Conservation (phyloP, 2,329 filamentous ascomycete genomes). For the Alternaria rosae region DNA sequence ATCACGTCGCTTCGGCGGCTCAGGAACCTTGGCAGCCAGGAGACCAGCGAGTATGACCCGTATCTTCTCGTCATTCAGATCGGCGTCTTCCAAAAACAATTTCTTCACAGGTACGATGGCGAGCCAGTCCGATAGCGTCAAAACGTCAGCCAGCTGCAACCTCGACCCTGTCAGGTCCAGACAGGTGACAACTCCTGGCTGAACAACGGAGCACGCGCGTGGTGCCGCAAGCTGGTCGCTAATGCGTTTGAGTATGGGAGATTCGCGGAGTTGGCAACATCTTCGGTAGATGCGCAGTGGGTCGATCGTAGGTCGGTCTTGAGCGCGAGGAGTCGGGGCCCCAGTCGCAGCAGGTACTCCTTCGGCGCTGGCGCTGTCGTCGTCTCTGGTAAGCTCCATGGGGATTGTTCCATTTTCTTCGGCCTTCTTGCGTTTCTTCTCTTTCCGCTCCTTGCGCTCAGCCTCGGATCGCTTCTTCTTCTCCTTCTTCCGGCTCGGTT, state of each 20-base stretch:
- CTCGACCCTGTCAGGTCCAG: conserved; percentile 86
- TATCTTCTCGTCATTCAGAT: conserved; percentile 84
- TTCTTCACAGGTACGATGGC: conserved; percentile 91
- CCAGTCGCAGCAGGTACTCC: conserved; percentile 22
- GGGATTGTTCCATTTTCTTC: conserved; percentile 88
- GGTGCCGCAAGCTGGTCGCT: conserved; percentile 83
- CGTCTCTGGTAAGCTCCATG: conserved; percentile 79
- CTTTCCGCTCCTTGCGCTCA: conserved; percentile 89
- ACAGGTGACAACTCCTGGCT: conserved; percentile 79
- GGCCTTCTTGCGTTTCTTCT: conserved; percentile 83
- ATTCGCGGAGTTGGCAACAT: conserved; percentile 93
- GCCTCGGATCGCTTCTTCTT: conserved; percentile 97
- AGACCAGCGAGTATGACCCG: conserved; percentile 87
- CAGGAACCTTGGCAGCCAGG: conserved; percentile 76
- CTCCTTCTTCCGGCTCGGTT: conserved; percentile 77
- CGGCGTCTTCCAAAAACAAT: conserved; percentile 84
- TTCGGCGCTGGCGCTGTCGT: conserved; percentile 50
- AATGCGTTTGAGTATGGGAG: conserved; percentile 88
- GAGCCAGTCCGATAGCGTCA: conserved; percentile 91
- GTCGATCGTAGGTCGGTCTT: conserved; percentile 82
- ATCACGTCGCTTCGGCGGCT: conserved; percentile 56
- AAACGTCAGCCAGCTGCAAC: conserved; percentile 81
- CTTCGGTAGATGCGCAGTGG: conserved; percentile 91
- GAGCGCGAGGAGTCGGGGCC: conserved; percentile 56
- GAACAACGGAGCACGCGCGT: conserved; percentile 67